Conservation (phyloP, 768 basidiomycete species). For the Suillus luteus region DNA sequence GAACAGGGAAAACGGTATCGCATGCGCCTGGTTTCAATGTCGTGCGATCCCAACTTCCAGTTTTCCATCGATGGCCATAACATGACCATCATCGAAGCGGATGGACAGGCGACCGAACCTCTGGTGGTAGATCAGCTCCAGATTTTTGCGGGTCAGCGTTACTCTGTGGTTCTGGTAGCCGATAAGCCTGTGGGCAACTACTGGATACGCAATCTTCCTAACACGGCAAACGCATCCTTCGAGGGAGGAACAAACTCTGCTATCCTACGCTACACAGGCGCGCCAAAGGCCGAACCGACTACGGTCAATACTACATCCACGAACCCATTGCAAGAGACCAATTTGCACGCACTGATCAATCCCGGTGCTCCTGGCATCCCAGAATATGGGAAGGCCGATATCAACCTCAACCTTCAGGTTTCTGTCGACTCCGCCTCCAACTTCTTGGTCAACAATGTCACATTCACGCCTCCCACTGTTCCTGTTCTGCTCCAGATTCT, state of each 20-base stretch:
- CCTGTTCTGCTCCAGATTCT: conserved; percentile 49
- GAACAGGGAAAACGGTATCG: conserved; percentile 38
- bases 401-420: conserved; percentile 32
- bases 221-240: conserved; percentile 23
- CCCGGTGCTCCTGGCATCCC: conserved; percentile 42
- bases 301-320: conserved; percentile 29
- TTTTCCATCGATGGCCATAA: conserved; percentile 49
- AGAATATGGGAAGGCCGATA: conserved; percentile 41
- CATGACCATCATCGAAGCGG: conserved; percentile 49
- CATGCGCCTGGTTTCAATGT: conserved; percentile 37
- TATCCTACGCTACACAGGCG: conserved; percentile 52
- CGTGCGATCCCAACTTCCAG: conserved; percentile 44
- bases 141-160: conserved; percentile 39
- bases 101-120: conserved; percentile 43
- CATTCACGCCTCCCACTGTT: conserved; percentile 32
- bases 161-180: conserved; percentile 34
- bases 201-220: conserved; percentile 49
- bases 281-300: conserved; percentile 40
- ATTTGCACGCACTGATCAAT: conserved; percentile 26
- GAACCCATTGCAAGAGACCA: conserved; percentile 34
- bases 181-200: conserved; percentile 38
- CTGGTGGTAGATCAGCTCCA: conserved; percentile 41
- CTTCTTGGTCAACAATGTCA: conserved; percentile 19
- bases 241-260: conserved; percentile 53
- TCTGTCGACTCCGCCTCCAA: conserved; percentile 6